Evolutionary conservation across 2,329 filamentous ascomycete genomes (phyloP).

Genomic region (Gnomoniopsis sp.): DNA sequence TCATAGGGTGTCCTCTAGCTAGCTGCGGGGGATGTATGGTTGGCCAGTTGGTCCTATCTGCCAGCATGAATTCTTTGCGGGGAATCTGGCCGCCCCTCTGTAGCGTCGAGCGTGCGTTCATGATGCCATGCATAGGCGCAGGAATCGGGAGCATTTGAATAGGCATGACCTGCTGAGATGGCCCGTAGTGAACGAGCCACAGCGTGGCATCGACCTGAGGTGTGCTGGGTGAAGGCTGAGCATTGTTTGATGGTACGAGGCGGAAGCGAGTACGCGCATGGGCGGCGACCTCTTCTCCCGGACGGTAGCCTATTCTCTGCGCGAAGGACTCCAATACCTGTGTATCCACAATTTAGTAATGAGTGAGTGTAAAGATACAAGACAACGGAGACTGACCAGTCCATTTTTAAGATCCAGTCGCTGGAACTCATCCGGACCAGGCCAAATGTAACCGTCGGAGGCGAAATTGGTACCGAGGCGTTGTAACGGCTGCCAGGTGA

Average conservation of each 20-base stretch:
- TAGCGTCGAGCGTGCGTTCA: slow-evolving; percentile 62
- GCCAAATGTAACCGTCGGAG: slow-evolving; percentile 92
- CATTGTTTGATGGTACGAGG: slow-evolving; percentile 59
- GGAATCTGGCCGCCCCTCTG: slow-evolving; percentile 76
- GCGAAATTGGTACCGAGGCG: slow-evolving; percentile 71
- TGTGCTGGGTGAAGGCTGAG: slow-evolving; percentile 64
- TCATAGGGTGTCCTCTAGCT: slow-evolving; percentile 48
- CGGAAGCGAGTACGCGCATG: slow-evolving; percentile 86
- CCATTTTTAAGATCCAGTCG: slow-evolving; percentile 67
- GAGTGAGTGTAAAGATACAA: neutral
- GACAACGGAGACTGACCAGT: slow-evolving; percentile 40
- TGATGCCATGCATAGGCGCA: slow-evolving; percentile 55
- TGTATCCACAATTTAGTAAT: neutral
- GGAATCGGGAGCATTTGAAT: slow-evolving; percentile 63
- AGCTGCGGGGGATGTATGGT: slow-evolving; percentile 68
- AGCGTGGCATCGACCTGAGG: slow-evolving; percentile 74
- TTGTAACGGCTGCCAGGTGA: slow-evolving; percentile 84
- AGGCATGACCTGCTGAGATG: slow-evolving; percentile 69
- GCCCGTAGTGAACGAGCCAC: slow-evolving; percentile 89
- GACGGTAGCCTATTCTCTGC: slow-evolving; percentile 76
- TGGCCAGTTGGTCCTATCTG: slow-evolving; percentile 87
- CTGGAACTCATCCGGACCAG: slow-evolving; percentile 73
- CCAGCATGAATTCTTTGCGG: slow-evolving; percentile 91
- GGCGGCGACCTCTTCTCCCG: slow-evolving; percentile 69
- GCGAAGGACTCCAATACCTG: slow-evolving; percentile 87